Conservation (phyloP, 2,329 filamentous ascomycete species). For the Blastomyces parvus region DNA sequence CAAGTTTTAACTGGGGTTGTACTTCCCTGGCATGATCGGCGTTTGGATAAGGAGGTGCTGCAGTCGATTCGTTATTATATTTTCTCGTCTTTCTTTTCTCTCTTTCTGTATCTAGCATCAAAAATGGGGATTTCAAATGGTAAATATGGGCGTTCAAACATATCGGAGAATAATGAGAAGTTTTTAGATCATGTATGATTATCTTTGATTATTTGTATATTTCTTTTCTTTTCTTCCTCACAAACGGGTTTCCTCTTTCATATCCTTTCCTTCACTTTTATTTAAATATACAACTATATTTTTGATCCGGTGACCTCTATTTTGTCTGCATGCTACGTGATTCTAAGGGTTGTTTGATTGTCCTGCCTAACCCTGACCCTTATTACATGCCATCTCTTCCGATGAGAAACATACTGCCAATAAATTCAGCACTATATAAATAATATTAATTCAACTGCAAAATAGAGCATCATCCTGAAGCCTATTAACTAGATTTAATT, state of each 20-base stretch:
- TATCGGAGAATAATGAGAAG: not conserved
- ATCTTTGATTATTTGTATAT: not conserved
- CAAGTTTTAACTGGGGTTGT: not conserved
- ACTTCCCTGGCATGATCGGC: conserved; percentile 11
- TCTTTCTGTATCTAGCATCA: conserved; percentile 1
- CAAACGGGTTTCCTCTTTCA: not conserved
- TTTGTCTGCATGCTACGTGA: too few species aligned
- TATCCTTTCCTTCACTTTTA: not conserved
- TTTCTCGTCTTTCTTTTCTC: not conserved
- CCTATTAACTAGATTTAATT: too few species aligned
- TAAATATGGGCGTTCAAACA: not conserved
- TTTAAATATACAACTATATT: too few species aligned
- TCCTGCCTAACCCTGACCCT: too few species aligned
- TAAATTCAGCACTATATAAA: too few species aligned
- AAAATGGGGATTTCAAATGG: conserved; percentile 1
- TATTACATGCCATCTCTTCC: too few species aligned
- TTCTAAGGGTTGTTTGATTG: too few species aligned
- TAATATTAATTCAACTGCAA: too few species aligned
- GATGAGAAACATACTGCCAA: too few species aligned
- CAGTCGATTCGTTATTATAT: not conserved
- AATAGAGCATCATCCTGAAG: too few species aligned
- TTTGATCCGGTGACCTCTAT: too few species aligned
- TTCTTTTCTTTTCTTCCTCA: not conserved
- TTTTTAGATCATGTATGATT: not conserved
- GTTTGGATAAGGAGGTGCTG: conserved; percentile 6